Conservation (phyloP, 2,329 filamentous ascomycete genomes). For the Arthrobotrys sinensis region DNA sequence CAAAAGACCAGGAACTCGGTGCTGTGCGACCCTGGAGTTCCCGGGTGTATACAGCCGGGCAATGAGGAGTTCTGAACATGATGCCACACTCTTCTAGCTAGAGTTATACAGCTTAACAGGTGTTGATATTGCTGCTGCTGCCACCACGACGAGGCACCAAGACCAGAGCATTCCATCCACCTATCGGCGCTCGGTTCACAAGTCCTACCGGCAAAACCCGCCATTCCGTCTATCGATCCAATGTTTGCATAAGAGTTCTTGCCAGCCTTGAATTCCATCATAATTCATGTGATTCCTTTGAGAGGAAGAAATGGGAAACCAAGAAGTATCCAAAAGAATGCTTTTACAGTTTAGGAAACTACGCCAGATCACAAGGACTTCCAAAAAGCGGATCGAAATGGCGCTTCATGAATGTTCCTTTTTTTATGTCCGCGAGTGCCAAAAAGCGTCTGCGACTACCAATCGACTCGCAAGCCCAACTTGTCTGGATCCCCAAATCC, state of each 20-base stretch:
- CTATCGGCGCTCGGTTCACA: constrained; percentile 13
- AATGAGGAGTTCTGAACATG: not conserved
- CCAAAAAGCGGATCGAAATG: not conserved
- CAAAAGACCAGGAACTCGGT: constrained; percentile 13
- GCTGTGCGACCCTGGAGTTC: constrained; percentile 14
- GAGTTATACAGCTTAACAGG: not conserved
- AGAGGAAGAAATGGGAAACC: not conserved
- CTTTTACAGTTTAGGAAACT: constrained; percentile 10
- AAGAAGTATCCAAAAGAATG: constrained; percentile 1
- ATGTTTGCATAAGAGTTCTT: not conserved
- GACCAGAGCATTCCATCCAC: constrained; percentile 1
- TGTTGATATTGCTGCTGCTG: constrained; percentile 14
- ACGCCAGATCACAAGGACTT: constrained; percentile 10
- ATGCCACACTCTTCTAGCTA: constrained; percentile 6
- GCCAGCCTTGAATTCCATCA: constrained; percentile 2
- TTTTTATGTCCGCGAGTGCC: not conserved
- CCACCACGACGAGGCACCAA: not conserved
- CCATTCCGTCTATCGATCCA: constrained; percentile 4
- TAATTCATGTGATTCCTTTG: not conserved
- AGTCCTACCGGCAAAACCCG: constrained; percentile 7
- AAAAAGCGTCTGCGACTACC: not conserved
- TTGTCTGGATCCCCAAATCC: not conserved
- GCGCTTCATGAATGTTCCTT: not conserved
- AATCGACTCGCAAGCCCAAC: not conserved
- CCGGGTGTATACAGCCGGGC: not conserved